Conservation (phyloP, 1,139 yeast genomes). For the Candida labiduridarum region DNA sequence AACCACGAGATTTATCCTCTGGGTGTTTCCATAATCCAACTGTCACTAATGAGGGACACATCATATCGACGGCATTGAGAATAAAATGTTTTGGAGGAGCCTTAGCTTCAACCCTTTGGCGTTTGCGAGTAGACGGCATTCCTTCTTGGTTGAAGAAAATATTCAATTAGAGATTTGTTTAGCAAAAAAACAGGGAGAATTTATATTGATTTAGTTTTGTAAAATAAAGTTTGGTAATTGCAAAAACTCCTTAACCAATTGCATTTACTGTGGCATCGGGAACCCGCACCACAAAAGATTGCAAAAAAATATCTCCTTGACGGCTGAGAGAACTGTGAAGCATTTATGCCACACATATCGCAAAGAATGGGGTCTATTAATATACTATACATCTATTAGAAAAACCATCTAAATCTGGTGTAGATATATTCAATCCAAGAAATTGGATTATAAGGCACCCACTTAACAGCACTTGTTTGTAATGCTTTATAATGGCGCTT, state of each 20-base stretch:
- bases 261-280: background rate
- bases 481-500: background rate
- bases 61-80: slow-evolving; percentile 43
- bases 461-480: background rate
- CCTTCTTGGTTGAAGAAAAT: too few relatives aligned
- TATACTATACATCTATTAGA: background rate
- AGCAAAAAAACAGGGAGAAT: too few relatives aligned
- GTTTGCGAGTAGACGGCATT: too few relatives aligned
- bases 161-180: too few relatives aligned
- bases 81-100: background rate
- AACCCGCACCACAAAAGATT: background rate
- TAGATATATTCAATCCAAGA: slow-evolving; percentile 1
- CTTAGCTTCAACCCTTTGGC: too few relatives aligned
- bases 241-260: background rate
- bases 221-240: too few relatives aligned
- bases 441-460: background rate
- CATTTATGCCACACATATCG: too few relatives aligned
- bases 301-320: background rate
- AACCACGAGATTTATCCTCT: slow-evolving; percentile 33
- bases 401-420: slow-evolving; percentile 1
- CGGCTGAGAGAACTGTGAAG: too few relatives aligned
- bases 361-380: too few relatives aligned
- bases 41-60: slow-evolving; percentile 36
- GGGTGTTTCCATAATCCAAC: slow-evolving; percentile 47
- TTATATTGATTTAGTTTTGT: too few relatives aligned